These are phyloP conservation scores for Didymella pinodella DNA, from an alignment of 2,329 filamentous ascomycete genomes.

Conservation along the genomic window DNA sequence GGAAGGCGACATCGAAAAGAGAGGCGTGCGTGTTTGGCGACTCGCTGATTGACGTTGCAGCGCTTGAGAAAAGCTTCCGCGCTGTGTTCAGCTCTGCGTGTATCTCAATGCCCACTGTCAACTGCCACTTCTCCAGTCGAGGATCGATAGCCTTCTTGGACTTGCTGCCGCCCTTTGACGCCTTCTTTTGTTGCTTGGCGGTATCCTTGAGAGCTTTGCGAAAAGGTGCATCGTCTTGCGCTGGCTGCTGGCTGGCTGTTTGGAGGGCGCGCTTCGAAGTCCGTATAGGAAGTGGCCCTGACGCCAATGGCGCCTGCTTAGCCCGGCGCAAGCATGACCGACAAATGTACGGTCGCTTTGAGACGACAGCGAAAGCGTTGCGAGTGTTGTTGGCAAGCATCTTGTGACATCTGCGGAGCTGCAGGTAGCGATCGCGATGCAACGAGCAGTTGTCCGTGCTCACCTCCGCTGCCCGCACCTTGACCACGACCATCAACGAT, in stretches of 20 bases:
- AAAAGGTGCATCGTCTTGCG: conserved; percentile 44
- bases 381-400: conserved; percentile 41
- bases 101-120: conserved; percentile 96
- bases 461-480: conserved; percentile 26
- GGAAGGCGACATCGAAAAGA: conserved; percentile 86
- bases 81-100: conserved; percentile 93
- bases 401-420: conserved; percentile 32
- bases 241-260: conserved; percentile 28
- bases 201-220: conserved; percentile 51
- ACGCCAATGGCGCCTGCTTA: conserved; percentile 29
- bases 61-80: conserved; percentile 85
- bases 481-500: background rate
- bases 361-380: conserved; percentile 29
- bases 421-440: conserved; percentile 22
- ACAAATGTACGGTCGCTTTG: conserved; percentile 42
- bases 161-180: conserved; percentile 22
- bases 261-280: conserved; percentile 33
- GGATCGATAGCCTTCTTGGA: conserved; percentile 26
- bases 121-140: conserved; percentile 73
- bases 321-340: conserved; percentile 37
- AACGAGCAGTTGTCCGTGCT: conserved; percentile 38
- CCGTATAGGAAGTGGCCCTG: background rate
- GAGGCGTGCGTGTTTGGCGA: conserved; percentile 86
- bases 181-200: conserved; percentile 45
- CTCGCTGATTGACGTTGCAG: conserved; percentile 60